phyloP scores from a whole-genome alignment of 495 filamentous ascomycete species.

The Talaromyces proteolyticus region DNA sequence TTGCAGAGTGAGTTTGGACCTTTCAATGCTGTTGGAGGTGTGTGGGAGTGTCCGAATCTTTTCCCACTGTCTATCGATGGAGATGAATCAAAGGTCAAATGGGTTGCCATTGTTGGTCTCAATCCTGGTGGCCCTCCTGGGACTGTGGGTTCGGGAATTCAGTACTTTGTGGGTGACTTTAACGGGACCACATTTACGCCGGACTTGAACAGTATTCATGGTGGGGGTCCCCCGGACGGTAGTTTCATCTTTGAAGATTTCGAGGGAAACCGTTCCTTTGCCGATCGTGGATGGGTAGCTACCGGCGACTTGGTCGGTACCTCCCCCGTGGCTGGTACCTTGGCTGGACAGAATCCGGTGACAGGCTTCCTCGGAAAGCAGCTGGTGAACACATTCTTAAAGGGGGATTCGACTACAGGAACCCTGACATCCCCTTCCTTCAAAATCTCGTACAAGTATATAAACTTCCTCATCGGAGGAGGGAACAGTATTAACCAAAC shows the following conservation, averaged over 20 bases:
- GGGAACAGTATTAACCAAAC: not conserved
- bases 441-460: not conserved
- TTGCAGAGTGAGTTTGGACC: constrained; percentile 49
- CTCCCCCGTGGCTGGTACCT: not conserved
- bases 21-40: constrained; percentile 44
- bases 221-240: constrained; percentile 1
- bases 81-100: constrained; percentile 29
- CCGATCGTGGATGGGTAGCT: constrained; percentile 6
- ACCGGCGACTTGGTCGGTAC: constrained; percentile 9
- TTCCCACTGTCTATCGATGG: constrained; percentile 26
- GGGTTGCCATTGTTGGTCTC: constrained; percentile 42
- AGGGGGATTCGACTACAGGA: not conserved
- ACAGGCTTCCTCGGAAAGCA: not conserved
- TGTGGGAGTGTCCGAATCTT: constrained; percentile 55
- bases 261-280: constrained; percentile 4
- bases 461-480: not conserved
- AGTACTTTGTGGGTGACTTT: constrained; percentile 31
- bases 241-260: not conserved
- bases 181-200: constrained; percentile 27
- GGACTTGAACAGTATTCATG: constrained; percentile 13
- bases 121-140: constrained; percentile 54
- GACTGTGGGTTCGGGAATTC: constrained; percentile 31
- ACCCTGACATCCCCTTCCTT: constrained; percentile 1
- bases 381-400: not conserved
- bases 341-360: not conserved